Evolutionary conservation across 768 basidiomycete genomes (phyloP), one percentile per base, ranked within the genome.

Genomic region (Russula brevipes): DNA sequence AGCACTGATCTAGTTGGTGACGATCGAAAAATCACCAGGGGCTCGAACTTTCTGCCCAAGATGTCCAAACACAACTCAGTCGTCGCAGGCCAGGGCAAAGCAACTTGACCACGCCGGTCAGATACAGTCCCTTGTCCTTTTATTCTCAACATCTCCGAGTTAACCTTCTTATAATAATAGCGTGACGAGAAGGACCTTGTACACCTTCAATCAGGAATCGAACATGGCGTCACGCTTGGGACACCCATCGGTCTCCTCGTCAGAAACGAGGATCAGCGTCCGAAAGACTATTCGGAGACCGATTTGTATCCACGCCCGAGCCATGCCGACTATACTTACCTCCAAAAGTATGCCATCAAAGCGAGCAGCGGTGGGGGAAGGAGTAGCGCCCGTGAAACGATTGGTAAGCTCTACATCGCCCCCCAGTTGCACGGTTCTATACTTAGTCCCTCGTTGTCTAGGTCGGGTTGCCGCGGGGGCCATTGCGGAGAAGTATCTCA

Each of bases 231-330:
- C 35, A 98, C 97, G 2, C 86, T 99, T 24, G 97, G 97, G 51
- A 99, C 97, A 19, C 97, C 97, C 24, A 98, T 99, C 70, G 95
- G 87, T 2, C 85, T 99, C n/a, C 80, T 98, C 55, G 94, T 99
- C 44, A 91, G 86, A 71, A 99, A 99, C 76, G 94, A 98, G 77
- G 97, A 99, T 74, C 97, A 99, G 72, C 82, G 97, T 35, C 97
- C 97, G 19, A 91, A 98, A 71, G 97, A 99, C 76, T 99, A 99
- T 76, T 87, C 94, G 67, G 97, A 98, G 79, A 98, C 97, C 0
- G 97, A 99, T 73, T 78, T 94, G 57, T 99, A 94, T 79, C 97
- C 97, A 38, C 88, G 97, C 24, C 97, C 97, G 35, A 93, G 90
- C 67, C 97, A 99, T 71, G 97, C 97, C 12, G 97, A 99, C 74